These are phyloP conservation scores for Grosmannia serpens DNA, from an alignment of 2,329 filamentous ascomycete species.

Conservation along the genomic window DNA sequence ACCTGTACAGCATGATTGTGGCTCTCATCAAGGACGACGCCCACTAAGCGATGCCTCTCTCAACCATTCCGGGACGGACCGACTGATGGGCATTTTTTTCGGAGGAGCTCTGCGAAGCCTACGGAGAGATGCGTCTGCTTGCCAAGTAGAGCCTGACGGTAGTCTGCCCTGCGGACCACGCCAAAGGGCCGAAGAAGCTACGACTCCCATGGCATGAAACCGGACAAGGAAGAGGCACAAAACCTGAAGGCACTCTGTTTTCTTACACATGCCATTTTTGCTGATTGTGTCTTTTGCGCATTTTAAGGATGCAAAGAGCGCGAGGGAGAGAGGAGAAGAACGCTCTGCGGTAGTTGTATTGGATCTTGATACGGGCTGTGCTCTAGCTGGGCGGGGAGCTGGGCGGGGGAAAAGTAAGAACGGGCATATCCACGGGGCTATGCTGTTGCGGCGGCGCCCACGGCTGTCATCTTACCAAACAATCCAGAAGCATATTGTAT, in stretches of 20 bases:
- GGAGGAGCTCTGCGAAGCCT: background rate
- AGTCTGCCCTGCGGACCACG: background rate
- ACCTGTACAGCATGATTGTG: conserved; percentile 97
- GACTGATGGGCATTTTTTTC: background rate
- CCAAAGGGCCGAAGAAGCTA: background rate
- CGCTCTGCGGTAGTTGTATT: background rate
- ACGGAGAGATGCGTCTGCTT: background rate
- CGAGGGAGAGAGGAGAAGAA: background rate
- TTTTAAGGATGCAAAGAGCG: background rate
- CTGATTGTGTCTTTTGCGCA: background rate
- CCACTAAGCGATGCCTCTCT: conserved; percentile 47
- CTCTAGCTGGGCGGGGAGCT: background rate
- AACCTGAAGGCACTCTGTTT: background rate
- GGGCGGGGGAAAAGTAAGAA: background rate
- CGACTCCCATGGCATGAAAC: background rate
- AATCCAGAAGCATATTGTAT: background rate
- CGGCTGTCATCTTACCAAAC: background rate
- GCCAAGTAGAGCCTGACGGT: background rate
- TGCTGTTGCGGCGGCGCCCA: background rate
- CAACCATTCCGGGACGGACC: background rate
- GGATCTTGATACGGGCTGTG: background rate
- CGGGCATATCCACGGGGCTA: background rate
- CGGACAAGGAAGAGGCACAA: background rate
- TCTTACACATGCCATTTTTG: background rate
- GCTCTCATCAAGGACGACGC: conserved; percentile 93